Evolutionary conservation across 192 early-diverging fungal species (phyloP), one percentile per base, ranked within the genome.

Genomic region (Backusella morwellensis): DNA sequence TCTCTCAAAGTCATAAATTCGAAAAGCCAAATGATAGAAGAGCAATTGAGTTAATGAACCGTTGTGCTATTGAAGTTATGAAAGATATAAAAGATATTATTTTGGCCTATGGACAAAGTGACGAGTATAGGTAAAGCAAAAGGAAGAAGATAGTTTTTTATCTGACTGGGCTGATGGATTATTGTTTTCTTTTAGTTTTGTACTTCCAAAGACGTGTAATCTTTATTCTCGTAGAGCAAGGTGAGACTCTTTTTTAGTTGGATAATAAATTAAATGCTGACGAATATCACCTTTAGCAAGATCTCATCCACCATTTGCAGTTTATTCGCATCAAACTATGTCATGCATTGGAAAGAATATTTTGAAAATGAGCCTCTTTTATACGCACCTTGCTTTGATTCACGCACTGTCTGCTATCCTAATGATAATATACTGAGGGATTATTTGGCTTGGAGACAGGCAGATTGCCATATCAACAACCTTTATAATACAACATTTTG

Each of bases 401-500:
- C 91, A 26, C 90, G 98, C 1, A 90, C 90, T 9, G 96, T 99
- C 6, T 83, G 86, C 36, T 99, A 99, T 81, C 98, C 98, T 19
- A 88, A 88, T 2, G 88, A 91, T 42, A 76, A 91, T 56, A 94
- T 93, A 66, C 71, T 99, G 74, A 89, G 93, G 77, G 98, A 99
- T 84, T 99, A 99, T 82, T 85, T 99, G 72, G 82, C 86, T 59
- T 99, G 98, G 98, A 85, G 98, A 35, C 97, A 98, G 79, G 97
- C 91, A 17, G 97, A 98, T 78, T 97, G 95, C 34, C 82, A 84
- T 78, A 95, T 97, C 83, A 97, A 97, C 84, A 97, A 97, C 78
- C 79, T 97, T 74, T 99, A 98, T 86, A 99, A 99, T 83, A 99
- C 98, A 3, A 89, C 91, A 8, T 98, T 97, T 80, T 98, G 97